These are phyloP conservation scores for Somion occarium DNA, from an alignment of 1,284 basidiomycete species.

Conservation along the genomic window DNA sequence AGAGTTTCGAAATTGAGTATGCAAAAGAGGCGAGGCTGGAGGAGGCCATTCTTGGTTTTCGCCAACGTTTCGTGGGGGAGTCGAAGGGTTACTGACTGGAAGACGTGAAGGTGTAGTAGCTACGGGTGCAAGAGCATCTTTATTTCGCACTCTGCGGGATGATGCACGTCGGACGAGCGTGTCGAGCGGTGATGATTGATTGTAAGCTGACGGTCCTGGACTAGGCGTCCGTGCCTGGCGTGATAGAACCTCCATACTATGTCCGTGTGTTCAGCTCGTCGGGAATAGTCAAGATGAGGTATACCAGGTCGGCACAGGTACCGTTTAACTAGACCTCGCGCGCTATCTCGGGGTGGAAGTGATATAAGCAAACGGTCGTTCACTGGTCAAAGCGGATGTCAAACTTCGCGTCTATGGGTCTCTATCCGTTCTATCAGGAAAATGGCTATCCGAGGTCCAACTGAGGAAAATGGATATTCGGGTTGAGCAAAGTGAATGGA, in stretches of 20 bases:
- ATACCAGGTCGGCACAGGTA: too few species aligned
- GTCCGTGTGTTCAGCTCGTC: too few species aligned
- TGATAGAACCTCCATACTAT: background rate
- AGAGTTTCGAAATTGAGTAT: conserved; percentile 51
- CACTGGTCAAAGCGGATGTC: too few species aligned
- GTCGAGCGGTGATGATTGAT: conserved; percentile 37
- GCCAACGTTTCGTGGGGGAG: conserved; percentile 15
- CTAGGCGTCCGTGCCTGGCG: background rate
- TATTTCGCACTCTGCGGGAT: conserved; percentile 26
- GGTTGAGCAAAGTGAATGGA: too few species aligned
- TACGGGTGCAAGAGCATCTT: conserved; percentile 9
- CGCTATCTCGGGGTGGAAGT: too few species aligned
- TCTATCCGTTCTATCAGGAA: too few species aligned
- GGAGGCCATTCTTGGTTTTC: conserved; percentile 9
- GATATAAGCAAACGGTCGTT: too few species aligned
- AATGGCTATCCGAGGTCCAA: too few species aligned
- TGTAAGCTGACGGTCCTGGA: conserved; percentile 2
- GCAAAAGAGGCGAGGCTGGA: conserved; percentile 56
- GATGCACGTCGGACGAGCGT: conserved; percentile 36
- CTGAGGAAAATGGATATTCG: too few species aligned
- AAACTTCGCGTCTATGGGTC: too few species aligned
- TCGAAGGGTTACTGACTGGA: conserved; percentile 10
- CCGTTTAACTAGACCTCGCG: too few species aligned
- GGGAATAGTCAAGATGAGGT: too few species aligned
- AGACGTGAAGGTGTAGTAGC: conserved; percentile 5